A percentile compares a stretch with the other conserved stretches of the same genome.
Conservation (phyloP, 2,329 filamentous ascomycete genomes). For the Alternaria triticimaculans region DNA sequence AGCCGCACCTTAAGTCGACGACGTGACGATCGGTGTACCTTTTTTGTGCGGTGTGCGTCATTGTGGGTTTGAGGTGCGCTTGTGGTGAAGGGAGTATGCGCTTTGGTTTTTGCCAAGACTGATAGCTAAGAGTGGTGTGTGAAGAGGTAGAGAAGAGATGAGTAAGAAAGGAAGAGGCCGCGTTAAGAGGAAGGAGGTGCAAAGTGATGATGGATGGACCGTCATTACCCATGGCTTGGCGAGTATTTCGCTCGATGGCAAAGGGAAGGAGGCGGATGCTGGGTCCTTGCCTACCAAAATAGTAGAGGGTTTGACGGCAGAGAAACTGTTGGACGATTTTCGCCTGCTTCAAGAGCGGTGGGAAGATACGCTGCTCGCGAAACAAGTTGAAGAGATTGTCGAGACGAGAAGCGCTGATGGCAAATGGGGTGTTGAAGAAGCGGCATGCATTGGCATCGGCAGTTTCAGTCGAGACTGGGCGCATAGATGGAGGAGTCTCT, state of each 20-base stretch:
- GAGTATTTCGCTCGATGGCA: conserved; percentile 9
- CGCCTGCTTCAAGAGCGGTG: conserved; percentile 31
- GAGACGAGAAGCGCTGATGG: conserved; percentile 11
- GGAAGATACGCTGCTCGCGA: conserved; percentile 29
- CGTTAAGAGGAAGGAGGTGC: conserved; percentile 40
- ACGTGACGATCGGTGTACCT: conserved; percentile 3
- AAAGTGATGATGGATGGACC: conserved; percentile 46
- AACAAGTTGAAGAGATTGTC: conserved; percentile 23
- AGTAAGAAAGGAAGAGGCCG: conserved; percentile 21
- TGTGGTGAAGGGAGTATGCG: background rate
- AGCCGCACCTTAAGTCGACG: conserved; percentile 30
- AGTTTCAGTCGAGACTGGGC: conserved; percentile 47
- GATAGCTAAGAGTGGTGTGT: background rate
- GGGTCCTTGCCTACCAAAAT: conserved; percentile 18
- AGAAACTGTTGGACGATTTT: conserved; percentile 33
- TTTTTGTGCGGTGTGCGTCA: background rate
- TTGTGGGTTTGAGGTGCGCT: background rate
- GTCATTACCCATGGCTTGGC: conserved; percentile 41
- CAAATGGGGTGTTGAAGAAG: conserved; percentile 20
- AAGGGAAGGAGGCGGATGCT: background rate
- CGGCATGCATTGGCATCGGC: conserved; percentile 47
- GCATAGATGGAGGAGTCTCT: conserved; percentile 41
- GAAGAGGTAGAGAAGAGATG: background rate
- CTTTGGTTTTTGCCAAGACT: background rate
- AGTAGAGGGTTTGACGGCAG: conserved; percentile 33